phyloP scores from a whole-genome alignment of 352 stramenopile genomes.

The Phytophthora pinifolia region DNA sequence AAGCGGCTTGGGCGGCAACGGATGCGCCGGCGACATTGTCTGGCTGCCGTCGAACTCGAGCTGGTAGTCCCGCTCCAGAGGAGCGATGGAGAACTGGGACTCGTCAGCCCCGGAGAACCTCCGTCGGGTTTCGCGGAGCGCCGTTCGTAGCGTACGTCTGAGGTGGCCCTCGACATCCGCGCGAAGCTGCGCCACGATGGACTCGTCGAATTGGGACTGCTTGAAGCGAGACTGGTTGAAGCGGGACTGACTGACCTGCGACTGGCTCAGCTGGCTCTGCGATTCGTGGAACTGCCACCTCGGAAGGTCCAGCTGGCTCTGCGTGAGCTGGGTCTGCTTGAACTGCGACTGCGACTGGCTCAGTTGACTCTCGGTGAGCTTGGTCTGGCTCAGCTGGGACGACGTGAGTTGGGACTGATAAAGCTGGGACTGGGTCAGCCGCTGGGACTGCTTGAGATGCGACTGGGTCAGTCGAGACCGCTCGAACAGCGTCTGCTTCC shows the following conservation, averaged over 20 bases:
- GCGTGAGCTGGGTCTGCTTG: conserved; percentile 8
- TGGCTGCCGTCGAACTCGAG: conserved; percentile 45
- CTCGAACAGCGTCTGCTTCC: conserved; percentile 16
- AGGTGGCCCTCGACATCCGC: conserved; percentile 34
- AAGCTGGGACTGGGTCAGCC: conserved; percentile 6
- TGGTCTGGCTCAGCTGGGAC: conserved; percentile 4
- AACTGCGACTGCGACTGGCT: conserved; percentile 10
- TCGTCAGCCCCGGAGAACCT: conserved; percentile 24
- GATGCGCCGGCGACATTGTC: conserved; percentile 40
- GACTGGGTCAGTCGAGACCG: conserved; percentile 28
- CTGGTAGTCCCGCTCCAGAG: conserved; percentile 48
- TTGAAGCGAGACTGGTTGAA: conserved; percentile 23
- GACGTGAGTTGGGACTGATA: conserved; percentile 11
- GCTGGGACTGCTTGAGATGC: conserved; percentile 15
- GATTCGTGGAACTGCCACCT: conserved; percentile 11
- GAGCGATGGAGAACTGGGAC: conserved; percentile 36
- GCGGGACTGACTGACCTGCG: conserved; percentile 3
- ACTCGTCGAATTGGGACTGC: conserved; percentile 24
- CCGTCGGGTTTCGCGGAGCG: conserved; percentile 18
- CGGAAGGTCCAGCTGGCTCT: conserved; percentile 17
- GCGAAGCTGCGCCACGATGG: conserved; percentile 27
- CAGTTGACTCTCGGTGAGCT: conserved; percentile 2
- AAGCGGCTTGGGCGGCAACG: conserved; percentile 42
- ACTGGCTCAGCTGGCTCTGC: conserved; percentile 9
- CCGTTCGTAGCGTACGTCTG: conserved; percentile 26